Conservation (phyloP, 1,284 basidiomycete species). For the Malassezia arunalokei region DNA sequence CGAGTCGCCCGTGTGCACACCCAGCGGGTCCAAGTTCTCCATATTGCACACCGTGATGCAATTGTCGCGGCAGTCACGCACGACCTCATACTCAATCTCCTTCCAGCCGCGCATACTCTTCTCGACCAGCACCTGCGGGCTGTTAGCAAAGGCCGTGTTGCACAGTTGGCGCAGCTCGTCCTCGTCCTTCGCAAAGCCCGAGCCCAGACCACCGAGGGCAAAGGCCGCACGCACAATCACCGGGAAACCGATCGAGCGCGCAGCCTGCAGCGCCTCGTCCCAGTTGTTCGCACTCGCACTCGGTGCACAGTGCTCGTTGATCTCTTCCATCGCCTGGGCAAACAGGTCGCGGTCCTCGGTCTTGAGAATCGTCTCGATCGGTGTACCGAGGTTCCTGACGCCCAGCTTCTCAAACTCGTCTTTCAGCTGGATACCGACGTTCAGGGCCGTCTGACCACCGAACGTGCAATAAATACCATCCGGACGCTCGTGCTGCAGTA, state of each 20-base stretch:
- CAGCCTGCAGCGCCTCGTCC: constrained; percentile 77
- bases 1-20: constrained; percentile 98
- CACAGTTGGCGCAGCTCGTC: constrained; percentile 74
- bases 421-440: constrained; percentile 92
- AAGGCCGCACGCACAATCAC: constrained; percentile 94
- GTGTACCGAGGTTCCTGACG: constrained; percentile 86
- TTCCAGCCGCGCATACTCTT: constrained; percentile 95
- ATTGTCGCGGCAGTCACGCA: constrained; percentile 92
- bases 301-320: constrained; percentile 83
- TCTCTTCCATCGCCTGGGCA: constrained; percentile 84
- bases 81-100: constrained; percentile 98
- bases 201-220: constrained; percentile 85
- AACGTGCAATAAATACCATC: constrained; percentile 99
- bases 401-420: constrained; percentile 73
- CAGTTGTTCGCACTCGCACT: constrained; percentile 62
- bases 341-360: constrained; percentile 95
- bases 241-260: constrained; percentile 78
- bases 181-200: constrained; percentile 85
- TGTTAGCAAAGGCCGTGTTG: constrained; percentile 70
- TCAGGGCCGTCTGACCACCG: constrained; percentile 92
- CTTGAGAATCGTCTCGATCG: constrained; percentile 90
- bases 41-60: constrained; percentile 99
- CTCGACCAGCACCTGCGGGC: constrained; percentile 91
- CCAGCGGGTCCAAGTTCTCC: constrained; percentile 99
- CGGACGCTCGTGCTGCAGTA: constrained; percentile 95